Evolutionary conservation across 305 asterid genomes (phyloP).

Genomic region (Salvia sclarea): DNA sequence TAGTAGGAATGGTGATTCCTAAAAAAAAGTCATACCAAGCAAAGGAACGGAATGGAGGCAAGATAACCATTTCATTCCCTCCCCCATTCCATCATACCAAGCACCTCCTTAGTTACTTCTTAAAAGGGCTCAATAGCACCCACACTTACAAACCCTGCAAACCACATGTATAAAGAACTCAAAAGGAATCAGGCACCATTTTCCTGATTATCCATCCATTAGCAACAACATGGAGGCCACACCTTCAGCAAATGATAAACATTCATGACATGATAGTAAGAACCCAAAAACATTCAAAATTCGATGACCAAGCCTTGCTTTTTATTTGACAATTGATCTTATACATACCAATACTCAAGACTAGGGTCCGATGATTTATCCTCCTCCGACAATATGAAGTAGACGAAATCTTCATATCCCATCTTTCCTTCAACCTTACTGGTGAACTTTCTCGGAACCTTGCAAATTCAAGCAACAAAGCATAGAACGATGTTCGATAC

Average conservation of each 20-base stretch:
- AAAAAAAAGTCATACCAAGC: too few relatives aligned
- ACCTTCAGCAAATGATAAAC: constrained; percentile 17
- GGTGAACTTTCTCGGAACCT: constrained; percentile 97
- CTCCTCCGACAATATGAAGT: constrained; percentile 98
- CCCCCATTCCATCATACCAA: too few relatives aligned
- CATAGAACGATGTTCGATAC: constrained; percentile 28
- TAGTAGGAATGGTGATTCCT: too few relatives aligned
- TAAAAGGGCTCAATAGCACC: constrained; percentile 1
- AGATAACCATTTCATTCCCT: too few relatives aligned
- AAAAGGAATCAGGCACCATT: constrained; percentile 21
- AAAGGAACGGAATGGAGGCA: too few relatives aligned
- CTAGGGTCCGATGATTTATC: constrained; percentile 96
- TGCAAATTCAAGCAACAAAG: constrained; percentile 33
- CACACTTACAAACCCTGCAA: constrained; percentile 7
- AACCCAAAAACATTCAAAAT: constrained; percentile 17
- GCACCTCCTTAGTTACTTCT: too few relatives aligned
- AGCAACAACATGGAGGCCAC: constrained; percentile 15
- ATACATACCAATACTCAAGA: constrained; percentile 87
- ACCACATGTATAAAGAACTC: not conserved
- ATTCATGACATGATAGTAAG: not conserved
- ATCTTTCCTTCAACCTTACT: constrained; percentile 97
- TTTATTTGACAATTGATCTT: constrained; percentile 16
- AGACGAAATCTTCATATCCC: constrained; percentile 98
- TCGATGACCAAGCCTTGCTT: not conserved
- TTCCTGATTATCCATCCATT: constrained; percentile 15